A percentile compares a stretch with the other conserved stretches of the same genome.
phyloP scores from a whole-genome alignment of 345 rosid genomes.

The Toxicodendron radicans region DNA sequence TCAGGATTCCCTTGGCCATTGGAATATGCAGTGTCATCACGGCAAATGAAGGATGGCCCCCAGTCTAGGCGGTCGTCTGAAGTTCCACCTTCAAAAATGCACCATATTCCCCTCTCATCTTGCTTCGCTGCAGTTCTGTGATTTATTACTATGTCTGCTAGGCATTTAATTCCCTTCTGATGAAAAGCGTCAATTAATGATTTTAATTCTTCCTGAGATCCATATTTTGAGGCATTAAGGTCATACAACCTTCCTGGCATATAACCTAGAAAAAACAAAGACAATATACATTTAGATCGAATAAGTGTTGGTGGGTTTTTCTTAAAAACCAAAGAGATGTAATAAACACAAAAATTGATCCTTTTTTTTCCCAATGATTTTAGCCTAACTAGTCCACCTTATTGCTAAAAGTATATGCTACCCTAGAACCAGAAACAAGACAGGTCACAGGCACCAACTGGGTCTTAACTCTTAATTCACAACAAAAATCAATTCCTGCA shows the following conservation, averaged over 20 bases:
- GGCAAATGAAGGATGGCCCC: slow-evolving; percentile 77
- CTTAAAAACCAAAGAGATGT: not conserved
- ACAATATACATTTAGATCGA: not conserved
- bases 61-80: slow-evolving; percentile 76
- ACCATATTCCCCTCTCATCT: slow-evolving; percentile 62
- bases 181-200: slow-evolving; percentile 52
- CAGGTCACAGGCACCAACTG: too few species aligned
- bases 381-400: too few species aligned
- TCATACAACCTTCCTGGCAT: slow-evolving; percentile 91
- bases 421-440: too few species aligned
- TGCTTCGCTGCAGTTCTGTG: slow-evolving; percentile 77
- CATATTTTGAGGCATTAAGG: slow-evolving; percentile 67
- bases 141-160: slow-evolving; percentile 87
- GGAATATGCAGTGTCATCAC: slow-evolving; percentile 44
- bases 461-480: too few species aligned
- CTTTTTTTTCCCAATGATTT: too few species aligned
- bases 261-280: slow-evolving; percentile 50
- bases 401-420: too few species aligned
- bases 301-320: too few species aligned
- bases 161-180: slow-evolving; percentile 53
- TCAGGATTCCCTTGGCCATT: slow-evolving; percentile 76
- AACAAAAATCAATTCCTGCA: too few species aligned
- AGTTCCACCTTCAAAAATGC: slow-evolving; percentile 87
- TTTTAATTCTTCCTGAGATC: slow-evolving; percentile 53
- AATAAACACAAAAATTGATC: too few species aligned